These are phyloP conservation scores for Diaporthe australafricana DNA, from an alignment of 2,329 filamentous ascomycete species.

Conservation along the genomic window DNA sequence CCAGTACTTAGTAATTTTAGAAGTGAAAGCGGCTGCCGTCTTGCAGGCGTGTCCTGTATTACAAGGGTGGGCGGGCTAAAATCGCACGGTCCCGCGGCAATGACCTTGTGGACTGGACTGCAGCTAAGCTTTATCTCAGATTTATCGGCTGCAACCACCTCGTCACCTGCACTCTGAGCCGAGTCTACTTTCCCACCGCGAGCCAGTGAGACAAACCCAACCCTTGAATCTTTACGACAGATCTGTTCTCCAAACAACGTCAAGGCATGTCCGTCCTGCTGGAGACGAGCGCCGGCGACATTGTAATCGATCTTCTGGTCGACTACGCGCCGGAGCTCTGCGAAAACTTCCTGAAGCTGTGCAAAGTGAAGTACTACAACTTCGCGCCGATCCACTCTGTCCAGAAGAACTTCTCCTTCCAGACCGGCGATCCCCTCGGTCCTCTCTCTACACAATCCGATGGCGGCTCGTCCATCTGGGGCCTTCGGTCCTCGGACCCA, in stretches of 20 bases:
- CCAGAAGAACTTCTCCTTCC: conserved; percentile 95
- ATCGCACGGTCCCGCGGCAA: neutral
- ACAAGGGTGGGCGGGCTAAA: neutral
- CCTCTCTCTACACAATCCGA: conserved; percentile 87
- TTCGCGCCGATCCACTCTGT: conserved; percentile 92
- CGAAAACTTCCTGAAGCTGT: conserved; percentile 98
- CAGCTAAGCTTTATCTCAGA: neutral
- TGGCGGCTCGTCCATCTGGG: conserved; percentile 95
- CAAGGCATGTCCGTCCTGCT: conserved; percentile 86
- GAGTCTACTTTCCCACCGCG: too few relatives aligned
- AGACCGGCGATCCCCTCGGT: conserved; percentile 93
- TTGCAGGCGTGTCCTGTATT: neutral
- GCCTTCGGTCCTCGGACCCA: conserved; percentile 74
- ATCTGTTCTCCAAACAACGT: neutral
- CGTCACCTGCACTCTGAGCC: neutral
- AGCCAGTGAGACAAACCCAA: neutral
- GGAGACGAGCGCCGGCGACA: conserved; percentile 92
- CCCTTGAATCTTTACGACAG: neutral
- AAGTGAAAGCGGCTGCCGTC: neutral
- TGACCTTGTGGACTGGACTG: neutral
- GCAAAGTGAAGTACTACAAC: conserved; percentile 99
- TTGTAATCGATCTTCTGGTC: conserved; percentile 92
- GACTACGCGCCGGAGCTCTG: conserved; percentile 92
- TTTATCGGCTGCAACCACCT: neutral
- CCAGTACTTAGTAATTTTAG: conserved; percentile 7